A percentile compares a stretch with the other conserved stretches of the same genome.
Conservation (phyloP, 768 basidiomycete genomes). For the Mycena filopes region DNA sequence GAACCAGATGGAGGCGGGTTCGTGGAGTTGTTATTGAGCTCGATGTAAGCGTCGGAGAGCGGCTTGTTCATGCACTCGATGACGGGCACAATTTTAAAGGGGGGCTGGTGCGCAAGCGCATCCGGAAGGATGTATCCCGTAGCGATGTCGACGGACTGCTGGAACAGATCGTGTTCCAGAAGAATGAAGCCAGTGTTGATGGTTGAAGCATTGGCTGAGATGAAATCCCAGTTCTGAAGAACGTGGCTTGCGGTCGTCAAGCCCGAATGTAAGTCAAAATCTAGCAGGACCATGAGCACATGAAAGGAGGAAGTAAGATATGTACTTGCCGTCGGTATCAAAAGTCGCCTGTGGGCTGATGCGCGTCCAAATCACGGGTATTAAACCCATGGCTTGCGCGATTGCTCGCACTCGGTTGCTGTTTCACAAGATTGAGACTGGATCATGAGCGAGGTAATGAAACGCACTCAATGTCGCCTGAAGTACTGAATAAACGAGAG, state of each 20-base stretch:
- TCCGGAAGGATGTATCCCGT: slow-evolving; percentile 88
- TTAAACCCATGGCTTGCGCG: slow-evolving; percentile 82
- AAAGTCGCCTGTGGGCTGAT: slow-evolving; percentile 69
- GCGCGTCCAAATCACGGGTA: slow-evolving; percentile 87
- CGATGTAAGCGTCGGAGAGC: slow-evolving; percentile 77
- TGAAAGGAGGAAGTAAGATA: neutral
- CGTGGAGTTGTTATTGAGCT: slow-evolving; percentile 79
- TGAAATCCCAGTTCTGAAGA: slow-evolving; percentile 76
- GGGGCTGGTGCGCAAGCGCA: slow-evolving; percentile 72
- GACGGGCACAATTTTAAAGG: slow-evolving; percentile 79
- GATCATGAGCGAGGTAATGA: neutral
- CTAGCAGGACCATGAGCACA: slow-evolving; percentile 46
- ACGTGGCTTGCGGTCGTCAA: slow-evolving; percentile 65
- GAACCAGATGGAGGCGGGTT: slow-evolving; percentile 57
- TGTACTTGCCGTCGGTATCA: slow-evolving; percentile 69
- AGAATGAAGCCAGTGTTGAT: slow-evolving; percentile 87
- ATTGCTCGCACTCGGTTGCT: slow-evolving; percentile 91
- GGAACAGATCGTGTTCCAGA: slow-evolving; percentile 88
- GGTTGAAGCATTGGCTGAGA: slow-evolving; percentile 68
- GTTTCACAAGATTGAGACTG: slow-evolving; percentile 22
- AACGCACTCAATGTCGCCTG: slow-evolving; percentile 74
- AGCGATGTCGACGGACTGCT: slow-evolving; percentile 85
- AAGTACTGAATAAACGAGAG: neutral
- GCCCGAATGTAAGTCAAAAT: slow-evolving; percentile 85
- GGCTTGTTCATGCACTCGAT: slow-evolving; percentile 70